These are phyloP conservation scores for Dentipellis sp. DNA, from an alignment of 768 basidiomycete species.

Conservation along the genomic window DNA sequence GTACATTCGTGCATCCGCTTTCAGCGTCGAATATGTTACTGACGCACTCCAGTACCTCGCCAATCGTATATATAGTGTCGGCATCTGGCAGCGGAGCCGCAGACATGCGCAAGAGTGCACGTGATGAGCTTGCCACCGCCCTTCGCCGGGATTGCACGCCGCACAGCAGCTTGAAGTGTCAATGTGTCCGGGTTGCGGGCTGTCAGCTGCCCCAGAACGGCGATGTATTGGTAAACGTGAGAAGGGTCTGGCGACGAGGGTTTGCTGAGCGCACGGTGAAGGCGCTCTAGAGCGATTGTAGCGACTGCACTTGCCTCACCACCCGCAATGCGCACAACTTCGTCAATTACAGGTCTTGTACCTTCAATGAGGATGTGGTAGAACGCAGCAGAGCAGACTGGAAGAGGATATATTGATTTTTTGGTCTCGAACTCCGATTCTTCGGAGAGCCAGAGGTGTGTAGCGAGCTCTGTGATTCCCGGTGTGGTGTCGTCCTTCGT, in stretches of 20 bases:
- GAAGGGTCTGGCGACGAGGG: constrained; percentile 13
- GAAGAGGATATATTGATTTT: too few relatives aligned
- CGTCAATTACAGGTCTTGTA: constrained; percentile 16
- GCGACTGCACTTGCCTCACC: constrained; percentile 21
- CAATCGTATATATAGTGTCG: constrained; percentile 17
- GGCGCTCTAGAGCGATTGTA: constrained; percentile 21
- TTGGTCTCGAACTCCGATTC: constrained; percentile 14
- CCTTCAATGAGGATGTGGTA: constrained; percentile 20
- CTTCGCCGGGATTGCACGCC: constrained; percentile 23
- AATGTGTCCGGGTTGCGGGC: too few relatives aligned
- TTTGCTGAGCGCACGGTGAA: constrained; percentile 17
- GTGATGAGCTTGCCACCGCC: constrained; percentile 23
- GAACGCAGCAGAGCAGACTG: constrained; percentile 22
- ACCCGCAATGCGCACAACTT: constrained; percentile 21
- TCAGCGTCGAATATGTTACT: constrained; percentile 27
- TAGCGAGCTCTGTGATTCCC: constrained; percentile 27
- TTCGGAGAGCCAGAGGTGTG: constrained; percentile 26
- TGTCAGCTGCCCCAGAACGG: constrained; percentile 25
- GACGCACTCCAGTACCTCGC: constrained; percentile 23
- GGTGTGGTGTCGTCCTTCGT: constrained; percentile 19
- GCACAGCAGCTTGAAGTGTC: too few relatives aligned
- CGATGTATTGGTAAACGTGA: constrained; percentile 19
- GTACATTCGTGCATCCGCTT: constrained; percentile 29
- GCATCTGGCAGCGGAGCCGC: constrained; percentile 13
- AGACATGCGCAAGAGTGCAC: constrained; percentile 19